phyloP scores from a whole-genome alignment of 169 alveolate genomes.

The Babesia ovata region DNA sequence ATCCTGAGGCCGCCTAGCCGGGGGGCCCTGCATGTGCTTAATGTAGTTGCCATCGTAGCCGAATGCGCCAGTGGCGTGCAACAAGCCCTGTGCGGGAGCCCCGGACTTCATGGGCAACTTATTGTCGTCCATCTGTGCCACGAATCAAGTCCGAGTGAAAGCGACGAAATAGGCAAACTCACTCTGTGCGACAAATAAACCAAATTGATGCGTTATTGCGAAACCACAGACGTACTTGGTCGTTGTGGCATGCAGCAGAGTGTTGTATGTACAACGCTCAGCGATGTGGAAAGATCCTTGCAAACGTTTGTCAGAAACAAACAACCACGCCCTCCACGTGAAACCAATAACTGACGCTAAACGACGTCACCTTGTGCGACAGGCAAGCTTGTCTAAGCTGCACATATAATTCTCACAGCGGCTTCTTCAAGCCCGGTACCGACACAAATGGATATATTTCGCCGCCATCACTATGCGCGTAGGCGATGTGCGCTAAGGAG shows the following conservation, averaged over 20 bases:
- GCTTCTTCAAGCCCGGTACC: not conserved
- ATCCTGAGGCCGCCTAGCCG: not conserved
- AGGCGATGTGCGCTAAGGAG: not conserved
- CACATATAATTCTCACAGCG: not conserved
- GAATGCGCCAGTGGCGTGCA: constrained; percentile 4
- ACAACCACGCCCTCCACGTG: not conserved
- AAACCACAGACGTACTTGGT: no score
- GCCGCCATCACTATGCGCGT: not conserved
- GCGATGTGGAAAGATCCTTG: not conserved
- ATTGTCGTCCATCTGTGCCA: constrained; percentile 5
- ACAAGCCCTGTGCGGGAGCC: not conserved
- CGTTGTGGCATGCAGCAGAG: no score
- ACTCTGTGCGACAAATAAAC: no score
- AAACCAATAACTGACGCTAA: no score
- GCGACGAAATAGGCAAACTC: no score
- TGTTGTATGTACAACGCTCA: not conserved
- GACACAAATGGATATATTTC: not conserved
- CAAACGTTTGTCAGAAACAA: not conserved
- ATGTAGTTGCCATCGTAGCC: constrained; percentile 9
- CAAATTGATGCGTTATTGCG: no score
- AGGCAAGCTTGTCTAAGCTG: no score
- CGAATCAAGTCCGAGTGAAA: no score
- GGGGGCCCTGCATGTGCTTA: constrained; percentile 1
- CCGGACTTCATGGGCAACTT: constrained; percentile 10
- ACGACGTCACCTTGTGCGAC: not conserved